These are phyloP conservation scores for Macrocystidia cucumis DNA, from an alignment of 1,284 basidiomycete species.

Conservation along the genomic window DNA sequence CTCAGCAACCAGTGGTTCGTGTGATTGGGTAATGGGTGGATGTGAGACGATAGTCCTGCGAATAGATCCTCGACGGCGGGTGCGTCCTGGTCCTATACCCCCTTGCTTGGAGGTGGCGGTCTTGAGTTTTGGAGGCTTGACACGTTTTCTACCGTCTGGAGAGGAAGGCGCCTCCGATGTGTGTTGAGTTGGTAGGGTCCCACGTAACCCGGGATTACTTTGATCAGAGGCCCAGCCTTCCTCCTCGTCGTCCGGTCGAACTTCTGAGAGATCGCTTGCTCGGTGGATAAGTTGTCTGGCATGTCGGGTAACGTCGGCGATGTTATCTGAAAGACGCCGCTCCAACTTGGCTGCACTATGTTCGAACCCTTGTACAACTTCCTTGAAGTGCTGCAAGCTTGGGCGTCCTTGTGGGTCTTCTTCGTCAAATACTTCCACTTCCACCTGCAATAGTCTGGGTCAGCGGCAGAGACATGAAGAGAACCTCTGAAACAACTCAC, in stretches of 20 bases:
- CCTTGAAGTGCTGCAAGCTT: slow-evolving; percentile 14
- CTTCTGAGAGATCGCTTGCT: not conserved
- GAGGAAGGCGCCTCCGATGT: not conserved
- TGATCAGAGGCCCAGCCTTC: slow-evolving; percentile 22
- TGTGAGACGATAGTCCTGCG: not conserved
- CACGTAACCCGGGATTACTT: slow-evolving; percentile 5
- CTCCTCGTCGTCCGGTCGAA: slow-evolving; percentile 16
- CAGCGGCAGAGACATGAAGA: slow-evolving; percentile 6
- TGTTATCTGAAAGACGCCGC: slow-evolving; percentile 7
- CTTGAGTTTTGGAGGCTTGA: slow-evolving; percentile 12
- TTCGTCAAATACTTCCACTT: slow-evolving; percentile 54
- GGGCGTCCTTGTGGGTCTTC: slow-evolving; percentile 16
- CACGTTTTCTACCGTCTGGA: slow-evolving; percentile 3
- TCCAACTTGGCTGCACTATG: slow-evolving; percentile 10
- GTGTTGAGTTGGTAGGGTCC: slow-evolving; percentile 3
- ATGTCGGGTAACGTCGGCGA: slow-evolving; percentile 8
- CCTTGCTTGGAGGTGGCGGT: slow-evolving; percentile 6
- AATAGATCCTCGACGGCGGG: not conserved
- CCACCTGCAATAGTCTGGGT: slow-evolving; percentile 42
- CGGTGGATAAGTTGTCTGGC: slow-evolving; percentile 7
- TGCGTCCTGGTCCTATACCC: not conserved
- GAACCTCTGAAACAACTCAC: slow-evolving; percentile 28
- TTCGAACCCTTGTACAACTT: slow-evolving; percentile 10
- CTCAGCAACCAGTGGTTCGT: not conserved
- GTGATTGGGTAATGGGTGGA: not conserved